Evolutionary conservation across 225 moss, liverwort and hornwort species (phyloP).

Genomic region (Neckera pumila): DNA sequence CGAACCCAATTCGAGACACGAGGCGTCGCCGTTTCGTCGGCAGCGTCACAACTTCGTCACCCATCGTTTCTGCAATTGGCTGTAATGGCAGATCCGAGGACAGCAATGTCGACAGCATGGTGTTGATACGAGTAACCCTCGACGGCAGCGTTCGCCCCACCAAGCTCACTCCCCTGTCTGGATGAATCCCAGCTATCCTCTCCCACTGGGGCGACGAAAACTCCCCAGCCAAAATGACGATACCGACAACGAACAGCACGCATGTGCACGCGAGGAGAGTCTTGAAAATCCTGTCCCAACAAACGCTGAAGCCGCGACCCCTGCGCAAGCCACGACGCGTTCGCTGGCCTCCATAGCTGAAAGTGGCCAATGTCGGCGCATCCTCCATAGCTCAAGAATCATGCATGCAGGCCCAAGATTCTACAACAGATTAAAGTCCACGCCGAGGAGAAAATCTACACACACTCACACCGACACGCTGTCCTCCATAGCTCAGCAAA

Average conservation of each 20-base stretch:
- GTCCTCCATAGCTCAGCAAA: conserved; percentile 1
- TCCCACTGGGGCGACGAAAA: conserved; percentile 9
- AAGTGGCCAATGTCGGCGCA: not conserved
- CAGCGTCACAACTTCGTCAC: not conserved
- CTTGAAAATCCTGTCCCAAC: conserved; percentile 1
- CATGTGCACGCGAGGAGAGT: conserved; percentile 16
- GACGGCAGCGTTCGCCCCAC: conserved; percentile 1
- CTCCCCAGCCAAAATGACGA: not conserved
- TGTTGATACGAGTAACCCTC: not conserved
- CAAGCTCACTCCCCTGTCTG: not conserved
- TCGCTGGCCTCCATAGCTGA: conserved; percentile 9
- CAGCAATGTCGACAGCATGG: not conserved
- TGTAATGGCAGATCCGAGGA: not conserved
- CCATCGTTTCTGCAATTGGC: not conserved
- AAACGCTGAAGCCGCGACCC: not conserved
- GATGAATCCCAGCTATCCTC: not conserved
- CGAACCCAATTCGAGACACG: conserved; percentile 74
- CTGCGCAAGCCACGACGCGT: conserved; percentile 10
- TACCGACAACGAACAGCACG: conserved; percentile 1
- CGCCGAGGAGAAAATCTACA: not conserved
- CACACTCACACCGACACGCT: not conserved
- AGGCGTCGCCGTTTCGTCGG: conserved; percentile 1
- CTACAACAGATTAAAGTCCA: not conserved
- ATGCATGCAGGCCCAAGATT: not conserved
- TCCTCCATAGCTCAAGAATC: conserved; percentile 17